Evolutionary conservation across 176 grass and related monocot genomes (phyloP), one percentile per base, ranked within the genome.

Genomic region (Oryza nivara): DNA sequence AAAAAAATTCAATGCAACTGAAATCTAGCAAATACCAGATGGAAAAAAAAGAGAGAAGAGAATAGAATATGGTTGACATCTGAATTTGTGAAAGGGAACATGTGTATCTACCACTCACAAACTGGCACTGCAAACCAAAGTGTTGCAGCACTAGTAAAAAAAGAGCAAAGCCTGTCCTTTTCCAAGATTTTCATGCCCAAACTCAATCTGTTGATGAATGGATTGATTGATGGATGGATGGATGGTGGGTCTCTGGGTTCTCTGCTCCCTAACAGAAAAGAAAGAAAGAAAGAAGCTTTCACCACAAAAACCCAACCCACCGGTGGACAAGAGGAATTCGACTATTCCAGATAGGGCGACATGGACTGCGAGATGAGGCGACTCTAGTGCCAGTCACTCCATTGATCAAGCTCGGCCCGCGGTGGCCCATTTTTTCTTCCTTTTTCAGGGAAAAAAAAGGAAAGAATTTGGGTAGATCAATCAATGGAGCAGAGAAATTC

Each of bases 21-120:
- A 48, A 48, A 19, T 38, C 16, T 70, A 70, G 67, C 16, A 34
- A 40, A 17, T 67, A 9, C 65, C 22, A 22, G 11, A 38, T 15
- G 13, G 30, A 32, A 4, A 5, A 9, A 45, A 45, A 20, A 4
- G 11, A 69, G 32, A n/a, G 30, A 32, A 32, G 30, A 32, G 30
- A 32, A 12, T 35, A 8, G 67, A 30, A 48, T 20, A 46, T 16
- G 74, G 74, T 77, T 77, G 74, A 77, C 83, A 77, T 84, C 38
- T 22, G 3, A 26, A 84, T 61, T 61, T 20, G 16, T 61, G 58
- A 61, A 61, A 61, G 58, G 64, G 7, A 5, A 44, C 25, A 12
- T 52, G 72, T 9, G 61, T 40, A 8, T 52, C 82, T 11, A 9
- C 25, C 70, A 44, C 25, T 43, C 30, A 28, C 32, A 30, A 13